Conservation (phyloP, 2,329 filamentous ascomycete species). For the Cercospora citrullina region DNA sequence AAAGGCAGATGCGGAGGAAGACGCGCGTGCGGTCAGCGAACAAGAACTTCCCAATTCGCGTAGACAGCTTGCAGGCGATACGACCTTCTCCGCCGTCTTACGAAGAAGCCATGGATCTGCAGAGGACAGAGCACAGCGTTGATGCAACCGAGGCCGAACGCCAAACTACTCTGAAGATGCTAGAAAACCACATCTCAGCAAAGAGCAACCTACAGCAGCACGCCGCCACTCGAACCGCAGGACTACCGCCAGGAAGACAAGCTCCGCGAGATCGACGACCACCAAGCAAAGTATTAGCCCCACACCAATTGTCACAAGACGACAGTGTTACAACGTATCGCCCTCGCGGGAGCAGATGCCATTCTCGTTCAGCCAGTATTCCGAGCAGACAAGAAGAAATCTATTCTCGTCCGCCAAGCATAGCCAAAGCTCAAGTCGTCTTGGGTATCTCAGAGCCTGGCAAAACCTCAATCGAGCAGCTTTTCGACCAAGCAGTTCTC, state of each 20-base stretch:
- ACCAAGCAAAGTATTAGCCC: background rate
- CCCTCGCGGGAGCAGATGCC: background rate
- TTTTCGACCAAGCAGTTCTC: slow-evolving; percentile 13
- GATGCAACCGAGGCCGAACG: background rate
- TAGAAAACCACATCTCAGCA: slow-evolving; percentile 1
- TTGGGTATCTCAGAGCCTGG: background rate
- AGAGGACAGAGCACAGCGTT: background rate
- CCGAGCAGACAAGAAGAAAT: background rate
- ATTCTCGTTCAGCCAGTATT: slow-evolving; percentile 6
- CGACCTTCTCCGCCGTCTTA: background rate
- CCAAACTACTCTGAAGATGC: slow-evolving; percentile 2
- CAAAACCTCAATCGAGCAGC: slow-evolving; percentile 14
- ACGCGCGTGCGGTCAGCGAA: slow-evolving; percentile 1
- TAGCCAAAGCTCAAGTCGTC: slow-evolving; percentile 8
- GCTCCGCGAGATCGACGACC: background rate
- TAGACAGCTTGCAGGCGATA: background rate
- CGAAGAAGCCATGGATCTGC: background rate
- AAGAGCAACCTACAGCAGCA: background rate
- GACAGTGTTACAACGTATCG: background rate
- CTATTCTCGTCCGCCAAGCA: background rate
- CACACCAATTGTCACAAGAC: background rate
- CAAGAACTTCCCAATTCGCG: slow-evolving; percentile 1
- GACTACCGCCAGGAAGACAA: background rate
- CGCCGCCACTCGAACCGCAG: background rate
- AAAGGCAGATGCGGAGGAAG: background rate